Conservation (phyloP, 345 rosid species). For the Salix arbutifolia region DNA sequence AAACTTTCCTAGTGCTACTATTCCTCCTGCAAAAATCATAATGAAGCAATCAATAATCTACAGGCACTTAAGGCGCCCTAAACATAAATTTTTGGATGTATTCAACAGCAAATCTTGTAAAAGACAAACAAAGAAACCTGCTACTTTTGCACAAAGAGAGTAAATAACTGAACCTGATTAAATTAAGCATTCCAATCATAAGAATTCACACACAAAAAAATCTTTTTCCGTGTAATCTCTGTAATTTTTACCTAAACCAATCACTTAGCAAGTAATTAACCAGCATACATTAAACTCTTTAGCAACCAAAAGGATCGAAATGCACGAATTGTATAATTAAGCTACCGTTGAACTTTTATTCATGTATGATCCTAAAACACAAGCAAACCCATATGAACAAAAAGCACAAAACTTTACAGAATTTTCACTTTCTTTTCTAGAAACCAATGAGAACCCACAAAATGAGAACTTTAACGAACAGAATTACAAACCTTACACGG, state of each 20-base stretch:
- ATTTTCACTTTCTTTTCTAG: neutral
- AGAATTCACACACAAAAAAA: neutral
- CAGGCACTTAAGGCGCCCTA: neutral
- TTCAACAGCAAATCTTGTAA: neutral
- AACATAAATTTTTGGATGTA: neutral
- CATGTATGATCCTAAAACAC: neutral
- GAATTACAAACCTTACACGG: conserved; percentile 48
- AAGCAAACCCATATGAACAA: neutral
- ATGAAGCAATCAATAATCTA: neutral
- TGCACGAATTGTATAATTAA: neutral
- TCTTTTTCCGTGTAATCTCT: neutral
- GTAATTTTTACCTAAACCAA: neutral
- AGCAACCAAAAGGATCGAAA: neutral
- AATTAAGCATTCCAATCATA: neutral
- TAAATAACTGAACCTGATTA: neutral
- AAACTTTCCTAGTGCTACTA: conserved; percentile 93
- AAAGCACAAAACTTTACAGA: neutral
- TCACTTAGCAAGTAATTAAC: neutral
- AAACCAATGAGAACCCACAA: neutral
- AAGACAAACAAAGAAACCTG: conserved; percentile 46
- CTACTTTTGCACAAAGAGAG: conserved; percentile 33
- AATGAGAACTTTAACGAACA: neutral
- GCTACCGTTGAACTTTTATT: neutral
- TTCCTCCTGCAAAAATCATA: conserved; percentile 55
- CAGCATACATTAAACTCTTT: neutral